These are phyloP conservation scores for Ricinus communis DNA, from an alignment of 345 rosid genomes.

Conservation along the genomic window DNA sequence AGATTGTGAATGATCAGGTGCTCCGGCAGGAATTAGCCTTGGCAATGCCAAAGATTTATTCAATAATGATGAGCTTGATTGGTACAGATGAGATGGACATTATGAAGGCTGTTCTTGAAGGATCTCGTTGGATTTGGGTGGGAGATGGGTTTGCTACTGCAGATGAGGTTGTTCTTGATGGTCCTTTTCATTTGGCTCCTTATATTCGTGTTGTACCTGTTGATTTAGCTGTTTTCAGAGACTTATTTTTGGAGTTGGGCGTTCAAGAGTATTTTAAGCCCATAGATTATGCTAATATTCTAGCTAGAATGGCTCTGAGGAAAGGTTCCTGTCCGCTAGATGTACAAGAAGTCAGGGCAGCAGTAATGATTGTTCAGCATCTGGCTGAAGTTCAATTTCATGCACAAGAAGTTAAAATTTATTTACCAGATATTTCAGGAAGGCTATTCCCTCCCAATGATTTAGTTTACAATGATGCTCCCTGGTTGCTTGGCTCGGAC, in stretches of 20 bases:
- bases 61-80: slow-evolving; percentile 62
- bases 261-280: slow-evolving; percentile 80
- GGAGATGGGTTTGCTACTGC: slow-evolving; percentile 96
- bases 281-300: slow-evolving; percentile 73
- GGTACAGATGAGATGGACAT: slow-evolving; percentile 95
- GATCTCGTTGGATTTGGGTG: slow-evolving; percentile 98
- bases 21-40: slow-evolving; percentile 85
- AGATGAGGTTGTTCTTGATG: slow-evolving; percentile 92
- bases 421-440: slow-evolving; percentile 81
- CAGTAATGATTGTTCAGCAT: slow-evolving; percentile 79
- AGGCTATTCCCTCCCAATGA: slow-evolving; percentile 72
- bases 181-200: slow-evolving; percentile 92
- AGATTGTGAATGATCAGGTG: slow-evolving; percentile 65
- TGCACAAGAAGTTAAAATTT: slow-evolving; percentile 56
- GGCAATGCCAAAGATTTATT: slow-evolving; percentile 88
- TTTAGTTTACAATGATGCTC: slow-evolving; percentile 93
- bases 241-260: slow-evolving; percentile 81
- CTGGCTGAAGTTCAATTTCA: slow-evolving; percentile 73
- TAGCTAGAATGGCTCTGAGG: slow-evolving; percentile 71
- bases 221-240: slow-evolving; percentile 86
- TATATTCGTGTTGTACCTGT: slow-evolving; percentile 86
- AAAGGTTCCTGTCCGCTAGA: slow-evolving; percentile 75
- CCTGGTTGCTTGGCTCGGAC: slow-evolving; percentile 87
- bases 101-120: slow-evolving; percentile 94
- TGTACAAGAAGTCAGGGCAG: slow-evolving; percentile 75